A percentile compares a stretch with the other conserved stretches of the same genome.
phyloP scores from a whole-genome alignment of 305 asterid genomes.

The Fraxinus platypoda region DNA sequence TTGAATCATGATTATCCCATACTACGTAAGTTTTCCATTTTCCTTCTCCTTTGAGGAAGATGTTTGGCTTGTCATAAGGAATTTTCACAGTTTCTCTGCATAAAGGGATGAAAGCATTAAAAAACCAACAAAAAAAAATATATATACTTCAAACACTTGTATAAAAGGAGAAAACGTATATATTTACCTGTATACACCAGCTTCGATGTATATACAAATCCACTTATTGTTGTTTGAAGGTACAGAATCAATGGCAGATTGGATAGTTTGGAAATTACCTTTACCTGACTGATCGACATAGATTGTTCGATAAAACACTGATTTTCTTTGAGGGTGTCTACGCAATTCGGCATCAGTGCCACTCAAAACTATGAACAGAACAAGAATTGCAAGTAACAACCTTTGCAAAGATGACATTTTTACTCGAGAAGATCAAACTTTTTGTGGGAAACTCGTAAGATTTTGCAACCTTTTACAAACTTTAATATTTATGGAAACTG shows the following conservation, averaged over 20 bases:
- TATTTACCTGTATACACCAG: slow-evolving; percentile 40
- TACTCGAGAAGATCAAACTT: neutral
- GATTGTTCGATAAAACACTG: slow-evolving; percentile 22
- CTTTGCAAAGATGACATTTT: neutral
- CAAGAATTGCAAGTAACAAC: neutral
- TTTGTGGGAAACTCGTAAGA: neutral
- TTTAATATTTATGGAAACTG: neutral
- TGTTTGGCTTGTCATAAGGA: slow-evolving; percentile 42
- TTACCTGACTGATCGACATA: slow-evolving; percentile 47
- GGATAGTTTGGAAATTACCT: slow-evolving; percentile 49
- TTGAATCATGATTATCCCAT: slow-evolving; percentile 39
- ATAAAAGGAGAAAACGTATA: neutral
- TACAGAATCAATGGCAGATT: slow-evolving; percentile 54
- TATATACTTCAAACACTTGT: neutral
- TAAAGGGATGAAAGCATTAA: neutral
- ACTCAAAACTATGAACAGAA: neutral
- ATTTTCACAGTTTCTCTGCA: slow-evolving; percentile 55
- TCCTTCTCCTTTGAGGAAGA: slow-evolving; percentile 51
- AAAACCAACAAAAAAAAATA: too few relatives aligned
- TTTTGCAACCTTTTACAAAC: neutral
- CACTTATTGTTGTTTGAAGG: slow-evolving; percentile 44
- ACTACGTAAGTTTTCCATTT: slow-evolving; percentile 36
- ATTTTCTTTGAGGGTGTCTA: neutral
- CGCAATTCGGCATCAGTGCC: slow-evolving; percentile 12
- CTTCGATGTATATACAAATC: slow-evolving; percentile 44